Conservation (phyloP, 2,329 filamentous ascomycete genomes). For the Aspergillus novoparasiticus region DNA sequence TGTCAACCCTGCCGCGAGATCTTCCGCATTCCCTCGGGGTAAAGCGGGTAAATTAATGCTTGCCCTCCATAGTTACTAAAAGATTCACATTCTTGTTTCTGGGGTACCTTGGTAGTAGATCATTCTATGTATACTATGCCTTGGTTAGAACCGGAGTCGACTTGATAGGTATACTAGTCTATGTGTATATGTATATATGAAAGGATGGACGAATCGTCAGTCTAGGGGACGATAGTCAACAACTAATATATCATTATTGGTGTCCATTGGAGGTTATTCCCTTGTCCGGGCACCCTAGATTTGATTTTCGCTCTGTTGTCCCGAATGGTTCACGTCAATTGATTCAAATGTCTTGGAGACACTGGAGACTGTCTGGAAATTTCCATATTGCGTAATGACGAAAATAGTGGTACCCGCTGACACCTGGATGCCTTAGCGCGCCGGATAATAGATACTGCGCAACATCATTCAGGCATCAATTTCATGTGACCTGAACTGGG, state of each 20-base stretch:
- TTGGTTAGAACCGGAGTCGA: neutral
- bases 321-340: neutral
- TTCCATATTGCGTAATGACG: slow-evolving; percentile 28
- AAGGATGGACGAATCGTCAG: neutral
- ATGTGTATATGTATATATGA: no score
- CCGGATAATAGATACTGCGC: slow-evolving; percentile 23
- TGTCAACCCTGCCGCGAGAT: slow-evolving; percentile 33
- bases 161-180: no score
- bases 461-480: slow-evolving; percentile 8
- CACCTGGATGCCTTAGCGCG: slow-evolving; percentile 22
- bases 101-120: neutral
- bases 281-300: neutral
- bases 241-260: neutral
- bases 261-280: neutral
- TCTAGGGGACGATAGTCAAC: neutral
- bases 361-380: slow-evolving; percentile 12
- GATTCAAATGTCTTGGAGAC: neutral
- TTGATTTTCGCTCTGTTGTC: neutral
- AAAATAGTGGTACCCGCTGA: slow-evolving; percentile 15
- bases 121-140: neutral
- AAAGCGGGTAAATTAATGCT: slow-evolving; percentile 22
- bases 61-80: neutral
- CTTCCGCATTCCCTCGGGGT: slow-evolving; percentile 41
- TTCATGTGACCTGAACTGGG: slow-evolving; percentile 20
- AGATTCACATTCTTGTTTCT: neutral